phyloP scores from a whole-genome alignment of 2,329 filamentous ascomycete genomes.

The Apiospora koreana region DNA sequence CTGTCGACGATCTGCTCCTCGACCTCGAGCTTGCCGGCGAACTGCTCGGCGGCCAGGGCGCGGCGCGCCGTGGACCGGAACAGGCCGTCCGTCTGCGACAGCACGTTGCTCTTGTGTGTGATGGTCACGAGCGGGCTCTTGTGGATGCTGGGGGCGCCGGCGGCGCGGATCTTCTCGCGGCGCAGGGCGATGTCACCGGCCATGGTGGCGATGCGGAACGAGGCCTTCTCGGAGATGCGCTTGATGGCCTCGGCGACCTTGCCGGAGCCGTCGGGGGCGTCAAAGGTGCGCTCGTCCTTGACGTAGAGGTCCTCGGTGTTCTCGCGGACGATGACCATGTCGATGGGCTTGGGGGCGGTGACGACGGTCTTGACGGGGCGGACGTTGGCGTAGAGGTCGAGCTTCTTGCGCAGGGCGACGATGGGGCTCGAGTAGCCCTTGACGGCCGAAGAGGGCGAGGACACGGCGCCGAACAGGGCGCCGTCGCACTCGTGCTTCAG shows the following conservation, averaged over 20 bases:
- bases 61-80: constrained; percentile 81
- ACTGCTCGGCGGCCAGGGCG: constrained; percentile 68
- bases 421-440: constrained; percentile 96
- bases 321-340: constrained; percentile 97
- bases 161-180: constrained; percentile 75
- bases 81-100: constrained; percentile 93
- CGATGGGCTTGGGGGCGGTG: constrained; percentile 70
- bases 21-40: constrained; percentile 61
- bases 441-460: constrained; percentile 85
- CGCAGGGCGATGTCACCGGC: constrained; percentile 92
- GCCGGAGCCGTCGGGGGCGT: constrained; percentile 65
- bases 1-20: constrained; percentile 99
- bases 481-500: constrained; percentile 91
- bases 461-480: constrained; percentile 93
- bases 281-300: constrained; percentile 88
- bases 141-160: constrained; percentile 61
- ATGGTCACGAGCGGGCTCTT: constrained; percentile 80
- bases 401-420: constrained; percentile 91
- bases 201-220: constrained; percentile 84
- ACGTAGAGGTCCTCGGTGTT: constrained; percentile 99
- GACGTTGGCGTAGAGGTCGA: constrained; percentile 96
- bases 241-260: constrained; percentile 98
- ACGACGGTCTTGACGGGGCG: constrained; percentile 86
- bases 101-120: constrained; percentile 97
- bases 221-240: constrained; percentile 87